These are phyloP conservation scores for Yamadazyma spencermartinsiae DNA, from an alignment of 1,139 yeast genomes.

Conservation along the genomic window DNA sequence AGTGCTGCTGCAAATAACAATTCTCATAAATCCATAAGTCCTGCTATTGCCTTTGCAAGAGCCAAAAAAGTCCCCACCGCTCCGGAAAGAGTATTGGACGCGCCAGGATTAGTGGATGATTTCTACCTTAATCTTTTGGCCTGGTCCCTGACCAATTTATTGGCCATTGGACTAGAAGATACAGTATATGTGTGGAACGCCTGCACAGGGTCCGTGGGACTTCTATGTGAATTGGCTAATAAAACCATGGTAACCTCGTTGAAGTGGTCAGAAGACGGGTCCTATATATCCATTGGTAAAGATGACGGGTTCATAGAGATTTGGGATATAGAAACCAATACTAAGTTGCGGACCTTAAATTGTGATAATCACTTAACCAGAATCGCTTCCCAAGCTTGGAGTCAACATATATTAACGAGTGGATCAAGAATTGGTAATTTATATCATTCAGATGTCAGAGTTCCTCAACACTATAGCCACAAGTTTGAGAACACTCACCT, in stretches of 20 bases:
- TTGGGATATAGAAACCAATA: constrained; percentile 86
- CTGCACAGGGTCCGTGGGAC: constrained; percentile 72
- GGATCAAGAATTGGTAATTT: constrained; percentile 86
- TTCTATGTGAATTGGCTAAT: constrained; percentile 59
- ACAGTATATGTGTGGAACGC: constrained; percentile 95
- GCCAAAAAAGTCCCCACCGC: constrained; percentile 78
- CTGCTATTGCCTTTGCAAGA: constrained; percentile 53
- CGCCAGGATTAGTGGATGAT: constrained; percentile 93
- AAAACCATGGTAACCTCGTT: constrained; percentile 67
- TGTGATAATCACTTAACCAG: constrained; percentile 64
- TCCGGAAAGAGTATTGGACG: constrained; percentile 93
- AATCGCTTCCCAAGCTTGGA: constrained; percentile 87
- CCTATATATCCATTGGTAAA: constrained; percentile 80
- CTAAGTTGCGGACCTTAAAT: constrained; percentile 75
- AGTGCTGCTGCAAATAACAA: constrained; percentile 16
- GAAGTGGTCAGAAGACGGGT: constrained; percentile 91
- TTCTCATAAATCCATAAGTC: constrained; percentile 30
- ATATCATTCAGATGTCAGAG: constrained; percentile 90
- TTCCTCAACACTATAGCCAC: constrained; percentile 73
- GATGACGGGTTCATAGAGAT: constrained; percentile 86
- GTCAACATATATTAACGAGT: constrained; percentile 72
- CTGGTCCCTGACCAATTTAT: constrained; percentile 82
- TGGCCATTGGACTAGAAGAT: constrained; percentile 88
- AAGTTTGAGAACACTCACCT: constrained; percentile 55
- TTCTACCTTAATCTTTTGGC: constrained; percentile 83